Evolutionary conservation across 2,329 filamentous ascomycete genomes (phyloP).

Genomic region (Dendrostoma leiphaemia): DNA sequence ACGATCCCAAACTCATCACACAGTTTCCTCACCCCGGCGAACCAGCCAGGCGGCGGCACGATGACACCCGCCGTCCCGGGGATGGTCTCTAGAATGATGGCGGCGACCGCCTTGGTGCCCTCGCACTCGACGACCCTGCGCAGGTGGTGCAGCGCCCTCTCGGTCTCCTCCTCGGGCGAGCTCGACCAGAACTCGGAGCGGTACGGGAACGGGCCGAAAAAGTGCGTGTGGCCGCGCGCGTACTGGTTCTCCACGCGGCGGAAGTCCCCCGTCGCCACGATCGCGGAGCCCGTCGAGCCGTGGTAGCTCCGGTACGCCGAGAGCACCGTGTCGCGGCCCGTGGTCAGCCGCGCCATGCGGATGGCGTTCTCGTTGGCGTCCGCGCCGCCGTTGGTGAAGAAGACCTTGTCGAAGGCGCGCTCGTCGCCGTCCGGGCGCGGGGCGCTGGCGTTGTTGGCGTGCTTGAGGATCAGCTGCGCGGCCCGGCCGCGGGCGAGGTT

Average conservation of each 20-base stretch:
- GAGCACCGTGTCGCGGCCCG: constrained; percentile 18
- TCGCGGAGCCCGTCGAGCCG: constrained; percentile 21
- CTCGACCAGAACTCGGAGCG: constrained; percentile 18
- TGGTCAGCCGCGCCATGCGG: constrained; percentile 17
- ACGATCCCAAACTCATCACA: constrained; percentile 17
- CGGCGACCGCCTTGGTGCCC: constrained; percentile 9
- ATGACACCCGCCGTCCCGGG: constrained; percentile 17
- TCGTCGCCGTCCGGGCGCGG: background rate
- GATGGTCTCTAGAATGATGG: constrained; percentile 13
- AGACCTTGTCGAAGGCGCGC: constrained; percentile 16
- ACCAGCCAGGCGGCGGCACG: constrained; percentile 13
- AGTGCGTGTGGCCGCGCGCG: constrained; percentile 17
- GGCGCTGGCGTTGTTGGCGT: constrained; percentile 8
- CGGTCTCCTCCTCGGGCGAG: constrained; percentile 14
- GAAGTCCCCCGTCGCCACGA: constrained; percentile 24
- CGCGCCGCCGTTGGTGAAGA: constrained; percentile 18
- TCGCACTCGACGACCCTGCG: constrained; percentile 18
- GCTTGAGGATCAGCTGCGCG: constrained; percentile 17
- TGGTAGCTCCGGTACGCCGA: constrained; percentile 23
- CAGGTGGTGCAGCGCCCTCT: constrained; percentile 15
- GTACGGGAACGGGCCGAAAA: constrained; percentile 16
- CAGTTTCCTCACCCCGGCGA: constrained; percentile 11
- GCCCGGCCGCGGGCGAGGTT: constrained; percentile 16
- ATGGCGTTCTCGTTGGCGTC: constrained; percentile 19
- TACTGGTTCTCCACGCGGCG: constrained; percentile 20